Evolutionary conservation across 2,329 filamentous ascomycete genomes (phyloP), one percentile per base, ranked within the genome.

Genomic region (Cordyceps farinosa): DNA sequence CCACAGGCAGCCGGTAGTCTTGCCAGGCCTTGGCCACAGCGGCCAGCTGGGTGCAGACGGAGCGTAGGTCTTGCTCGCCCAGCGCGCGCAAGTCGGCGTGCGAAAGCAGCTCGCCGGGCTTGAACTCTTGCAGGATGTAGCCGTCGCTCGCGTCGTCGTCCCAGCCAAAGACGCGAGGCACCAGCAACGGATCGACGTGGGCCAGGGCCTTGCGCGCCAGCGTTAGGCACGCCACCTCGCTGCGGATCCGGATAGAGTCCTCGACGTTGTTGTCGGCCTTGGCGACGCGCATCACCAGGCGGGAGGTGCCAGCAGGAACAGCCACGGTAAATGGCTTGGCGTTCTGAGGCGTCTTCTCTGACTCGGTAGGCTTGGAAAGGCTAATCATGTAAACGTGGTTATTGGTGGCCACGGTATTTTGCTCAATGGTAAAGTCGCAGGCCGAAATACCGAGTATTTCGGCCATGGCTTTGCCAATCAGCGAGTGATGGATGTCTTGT

Each of bases 41-140:
- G 15, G 62, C 62, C n/a, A 64, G 45, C 27, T 64, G 62, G 2
- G 34, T 50, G 29, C 54, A 63, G 15, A 63, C 17, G 15, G n/a
- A n/a, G 6, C 15, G 17, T 3, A 36, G 6, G 8, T 52, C 61
- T 29, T 58, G 10, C 5, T 45, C 36, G 5, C 11, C 32, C 8
- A 63, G 47, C 13, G 45, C 40, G 17, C n/a, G 17, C 8, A 63
- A 13, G 1, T 59, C 47, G 7, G 47, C 29, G 1, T n/a, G 7
- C 2, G 54, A 58, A 1, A 63, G 7, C 2, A 17, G 7, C 38
- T 63, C 54, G 30, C 61, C 61, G 17, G 6, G n/a, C 30, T 47
- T 57, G 38, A 63, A 63, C 30, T 59, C 61, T n/a, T 63, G 36
- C 5, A 63, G 29, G 30, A 63, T 63, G 38, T 63, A 63, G 54